phyloP scores from a whole-genome alignment of 2,329 filamentous ascomycete genomes.

The Aspergillus terreus region DNA sequence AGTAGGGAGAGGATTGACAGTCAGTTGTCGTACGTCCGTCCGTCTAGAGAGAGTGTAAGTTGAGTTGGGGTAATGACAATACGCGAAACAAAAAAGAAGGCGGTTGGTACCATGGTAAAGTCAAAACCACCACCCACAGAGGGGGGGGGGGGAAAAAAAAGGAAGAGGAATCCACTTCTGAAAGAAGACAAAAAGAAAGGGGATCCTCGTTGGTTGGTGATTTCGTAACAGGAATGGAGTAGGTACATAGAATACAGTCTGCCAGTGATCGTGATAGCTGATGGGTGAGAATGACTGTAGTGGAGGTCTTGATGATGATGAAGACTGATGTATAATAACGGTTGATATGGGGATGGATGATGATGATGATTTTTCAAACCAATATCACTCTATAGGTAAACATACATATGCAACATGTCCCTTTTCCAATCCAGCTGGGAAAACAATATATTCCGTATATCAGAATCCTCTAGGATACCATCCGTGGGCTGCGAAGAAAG shows the following conservation, averaged over 20 bases:
- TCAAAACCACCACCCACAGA: background rate
- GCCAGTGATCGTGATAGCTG: background rate
- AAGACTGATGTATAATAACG: background rate
- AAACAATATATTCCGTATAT: background rate
- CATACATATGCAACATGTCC: too few species aligned
- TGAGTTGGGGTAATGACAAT: background rate
- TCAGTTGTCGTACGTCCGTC: too few species aligned
- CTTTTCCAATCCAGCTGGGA: background rate
- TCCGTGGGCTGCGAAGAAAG: constrained; percentile 9
- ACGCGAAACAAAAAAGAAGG: background rate
- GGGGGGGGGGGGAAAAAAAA: background rate
- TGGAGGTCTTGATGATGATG: background rate
- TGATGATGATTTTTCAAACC: background rate
- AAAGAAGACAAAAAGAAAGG: background rate
- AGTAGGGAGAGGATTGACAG: background rate
- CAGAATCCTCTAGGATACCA: background rate
- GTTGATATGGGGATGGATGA: background rate
- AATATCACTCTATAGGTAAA: background rate
- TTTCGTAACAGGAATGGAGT: background rate
- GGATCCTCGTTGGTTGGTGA: background rate
- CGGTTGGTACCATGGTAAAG: background rate
- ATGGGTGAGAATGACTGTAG: background rate
- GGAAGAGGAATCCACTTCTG: background rate
- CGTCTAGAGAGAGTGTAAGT: too few species aligned
- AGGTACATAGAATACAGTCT: background rate